Evolutionary conservation across 345 rosid genomes (phyloP), one percentile per base, ranked within the genome.

Genomic region (Viola odorata): DNA sequence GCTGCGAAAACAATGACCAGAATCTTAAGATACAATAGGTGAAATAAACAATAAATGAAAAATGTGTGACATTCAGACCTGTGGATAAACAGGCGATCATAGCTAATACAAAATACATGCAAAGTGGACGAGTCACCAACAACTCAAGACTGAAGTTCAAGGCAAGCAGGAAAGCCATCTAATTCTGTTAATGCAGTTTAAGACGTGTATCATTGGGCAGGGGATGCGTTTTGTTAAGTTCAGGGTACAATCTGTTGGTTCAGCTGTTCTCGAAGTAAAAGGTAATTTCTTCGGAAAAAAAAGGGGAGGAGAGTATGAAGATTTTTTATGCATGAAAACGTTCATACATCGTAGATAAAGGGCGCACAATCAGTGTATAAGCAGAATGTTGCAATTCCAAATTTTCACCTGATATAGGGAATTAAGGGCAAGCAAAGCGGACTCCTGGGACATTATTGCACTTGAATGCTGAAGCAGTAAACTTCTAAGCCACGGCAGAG

Each of bases 401-500:
- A 23, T 23, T 53, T 73, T 59, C 51, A 94, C 99, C 97, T 88
- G 99, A 78, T 85, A 86, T 64, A 95, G 68, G 42, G 96, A 73
- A 77, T 88, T 95, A 66, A 95, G 69, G 40, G 91, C 80, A 37
- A 51, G 69, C 12, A 88, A 71, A 12, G 96, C 84, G 37, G 96
- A 86, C 60, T 84, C 95, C 71, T 91, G 96, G 16, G 99, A 84
- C 87, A 85, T 79, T 61, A 95, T 80, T 63, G 85, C 84, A 68
- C 84, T 88, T 38, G 96, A 85, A 71, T 95, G 97, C 64, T 86
- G 86, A 69, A 86, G 89, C 49, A 95, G 80, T 56, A 91, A 71
- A 71, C 83, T 71, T 70, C 84, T 88, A 44, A 95, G 82, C 98
- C 98, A 91, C 0, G 99, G 97, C 72, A 91, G 82, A 38, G 88